phyloP scores from a whole-genome alignment of 805 yeast species.

The Sugiyamaella chiloensis region DNA sequence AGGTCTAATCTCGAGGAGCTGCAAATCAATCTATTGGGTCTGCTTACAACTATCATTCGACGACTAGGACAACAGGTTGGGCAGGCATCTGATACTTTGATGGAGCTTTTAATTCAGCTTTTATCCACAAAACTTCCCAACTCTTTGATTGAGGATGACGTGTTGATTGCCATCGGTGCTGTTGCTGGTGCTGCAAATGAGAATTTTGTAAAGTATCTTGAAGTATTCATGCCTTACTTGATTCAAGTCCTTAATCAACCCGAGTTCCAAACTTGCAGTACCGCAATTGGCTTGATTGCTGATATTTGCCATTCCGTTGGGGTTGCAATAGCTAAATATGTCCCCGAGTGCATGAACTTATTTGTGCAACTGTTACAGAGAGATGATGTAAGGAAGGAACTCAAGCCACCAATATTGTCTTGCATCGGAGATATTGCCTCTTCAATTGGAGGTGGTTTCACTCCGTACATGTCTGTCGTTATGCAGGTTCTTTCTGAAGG shows the following conservation, averaged over 20 bases:
- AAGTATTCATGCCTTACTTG: slow-evolving; percentile 77
- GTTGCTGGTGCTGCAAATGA: slow-evolving; percentile 77
- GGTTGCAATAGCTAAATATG: slow-evolving; percentile 64
- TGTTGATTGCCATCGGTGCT: slow-evolving; percentile 87
- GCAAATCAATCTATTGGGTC: slow-evolving; percentile 72
- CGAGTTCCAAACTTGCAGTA: slow-evolving; percentile 77
- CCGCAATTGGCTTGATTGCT: slow-evolving; percentile 93
- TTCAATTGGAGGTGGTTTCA: slow-evolving; percentile 73
- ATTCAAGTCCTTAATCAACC: slow-evolving; percentile 75
- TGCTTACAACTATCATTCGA: slow-evolving; percentile 79
- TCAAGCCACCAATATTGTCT: slow-evolving; percentile 83
- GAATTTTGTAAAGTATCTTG: slow-evolving; percentile 71
- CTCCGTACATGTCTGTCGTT: slow-evolving; percentile 72
- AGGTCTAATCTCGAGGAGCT: slow-evolving; percentile 79
- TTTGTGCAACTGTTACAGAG: slow-evolving; percentile 71
- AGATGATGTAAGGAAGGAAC: slow-evolving; percentile 67
- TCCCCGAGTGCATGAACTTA: slow-evolving; percentile 76
- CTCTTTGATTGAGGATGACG: slow-evolving; percentile 88
- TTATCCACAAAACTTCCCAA: slow-evolving; percentile 61
- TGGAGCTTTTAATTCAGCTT: slow-evolving; percentile 76
- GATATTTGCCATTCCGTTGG: slow-evolving; percentile 91
- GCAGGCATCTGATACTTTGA: slow-evolving; percentile 74
- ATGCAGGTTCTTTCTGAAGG: slow-evolving; percentile 59
- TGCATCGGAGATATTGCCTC: slow-evolving; percentile 96
- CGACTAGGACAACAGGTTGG: slow-evolving; percentile 66